Evolutionary conservation across 2,329 filamentous ascomycete genomes (phyloP).

Genomic region (Trichoderma citrinoviride): DNA sequence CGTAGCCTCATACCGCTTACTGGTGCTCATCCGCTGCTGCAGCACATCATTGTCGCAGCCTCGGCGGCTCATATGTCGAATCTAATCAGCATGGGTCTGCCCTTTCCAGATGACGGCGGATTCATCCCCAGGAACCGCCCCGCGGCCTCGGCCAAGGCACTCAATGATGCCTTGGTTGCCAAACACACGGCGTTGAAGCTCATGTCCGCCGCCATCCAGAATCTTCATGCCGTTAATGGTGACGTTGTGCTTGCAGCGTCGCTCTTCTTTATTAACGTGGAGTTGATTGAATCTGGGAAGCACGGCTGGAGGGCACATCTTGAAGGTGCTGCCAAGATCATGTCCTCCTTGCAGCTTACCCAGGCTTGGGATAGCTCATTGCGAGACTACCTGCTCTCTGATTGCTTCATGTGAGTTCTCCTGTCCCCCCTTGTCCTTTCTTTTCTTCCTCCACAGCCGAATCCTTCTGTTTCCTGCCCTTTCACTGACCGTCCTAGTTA

Average conservation of each 20-base stretch:
- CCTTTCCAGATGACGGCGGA: neutral
- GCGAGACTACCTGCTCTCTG: slow-evolving; percentile 47
- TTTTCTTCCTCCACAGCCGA: too few species aligned
- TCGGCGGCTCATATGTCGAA: slow-evolving; percentile 50
- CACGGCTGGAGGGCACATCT: slow-evolving; percentile 49
- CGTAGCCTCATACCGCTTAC: slow-evolving; percentile 45
- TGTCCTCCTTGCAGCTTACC: slow-evolving; percentile 40
- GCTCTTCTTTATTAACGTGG: slow-evolving; percentile 50
- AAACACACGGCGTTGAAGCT: slow-evolving; percentile 46
- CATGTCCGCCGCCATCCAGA: slow-evolving; percentile 41
- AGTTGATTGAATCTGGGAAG: slow-evolving; percentile 50
- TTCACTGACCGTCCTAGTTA: slow-evolving; percentile 34
- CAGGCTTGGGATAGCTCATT: slow-evolving; percentile 37
- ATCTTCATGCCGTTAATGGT: slow-evolving; percentile 37
- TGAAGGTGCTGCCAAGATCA: slow-evolving; percentile 45
- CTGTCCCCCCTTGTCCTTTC: neutral
- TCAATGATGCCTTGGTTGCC: slow-evolving; percentile 45
- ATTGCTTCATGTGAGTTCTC: slow-evolving; percentile 44
- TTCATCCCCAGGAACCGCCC: slow-evolving; percentile 18
- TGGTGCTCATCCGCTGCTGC: slow-evolving; percentile 41
- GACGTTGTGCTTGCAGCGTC: slow-evolving; percentile 47
- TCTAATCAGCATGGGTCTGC: slow-evolving; percentile 33
- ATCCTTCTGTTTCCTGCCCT: neutral
- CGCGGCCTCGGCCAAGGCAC: slow-evolving; percentile 30
- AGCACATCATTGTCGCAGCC: slow-evolving; percentile 48